Evolutionary conservation across 129 eudicot genomes (phyloP), one percentile per base, ranked within the genome.

Genomic region (Chrysanthemum lavandulifolium): DNA sequence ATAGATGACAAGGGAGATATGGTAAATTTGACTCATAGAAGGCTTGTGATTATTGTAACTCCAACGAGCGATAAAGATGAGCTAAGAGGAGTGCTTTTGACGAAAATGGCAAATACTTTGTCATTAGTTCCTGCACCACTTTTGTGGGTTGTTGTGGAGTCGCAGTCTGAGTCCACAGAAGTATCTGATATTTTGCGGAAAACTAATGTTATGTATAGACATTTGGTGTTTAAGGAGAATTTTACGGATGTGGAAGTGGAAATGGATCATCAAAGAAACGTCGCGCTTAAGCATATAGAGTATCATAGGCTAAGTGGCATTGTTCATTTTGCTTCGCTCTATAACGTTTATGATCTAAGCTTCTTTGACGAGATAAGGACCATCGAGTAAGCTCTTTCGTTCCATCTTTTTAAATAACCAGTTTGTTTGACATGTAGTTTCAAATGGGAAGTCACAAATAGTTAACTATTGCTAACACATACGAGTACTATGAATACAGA

Each of bases 191-290:
- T 86, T 55, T 79, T 94, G 25, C 75, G 97, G 48, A 88, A 81
- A 59, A 90, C 89, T 12, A 94, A 96, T 49, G 89, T 95, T 67
- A 95, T 95, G 99, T 88, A 88, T 58, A 86, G 99, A 61, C 99
- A 90, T 83, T 84, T 95, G 80, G 97, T 88, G 58, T 90, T 84
- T 58, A 83, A 86, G 80, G 91, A 95, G 84, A 90, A 95, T 61
- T 84, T 95, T 68, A 90, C 94, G 6, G 89, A 95, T 19, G 63
- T 54, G 1, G 78, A 75, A 56, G 77, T 78, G 11, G 97, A 88
- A 82, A 83, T 84, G 91, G 99, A 95, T 76, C 80, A 88, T 77
- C 99, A 95, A 76, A 86, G 94, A 68, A 95, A 90, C 4, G 36
- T 88, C 0, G 99, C 99, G 3, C 91, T 95, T 31, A 95, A 88